Evolutionary conservation across 2,329 filamentous ascomycete species (phyloP).

Genomic region (Fusarium dimerum): DNA sequence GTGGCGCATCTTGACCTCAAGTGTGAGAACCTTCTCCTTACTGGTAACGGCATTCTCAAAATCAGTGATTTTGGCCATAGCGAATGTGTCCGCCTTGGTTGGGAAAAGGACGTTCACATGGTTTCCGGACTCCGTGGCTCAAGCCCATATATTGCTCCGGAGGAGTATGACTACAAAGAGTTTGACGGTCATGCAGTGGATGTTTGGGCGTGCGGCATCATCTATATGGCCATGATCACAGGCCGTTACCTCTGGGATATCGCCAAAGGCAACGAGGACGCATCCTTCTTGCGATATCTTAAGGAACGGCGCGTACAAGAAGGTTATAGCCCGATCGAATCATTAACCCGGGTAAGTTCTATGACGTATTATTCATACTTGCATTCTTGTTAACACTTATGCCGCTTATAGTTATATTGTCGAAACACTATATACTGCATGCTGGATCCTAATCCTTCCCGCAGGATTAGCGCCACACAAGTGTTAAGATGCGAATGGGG

Average conservation of each 20-base stretch:
- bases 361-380: neutral
- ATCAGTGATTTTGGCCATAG: constrained; percentile 99
- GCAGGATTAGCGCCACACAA: constrained; percentile 93
- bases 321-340: constrained; percentile 95
- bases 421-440: constrained; percentile 99
- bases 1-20: constrained; percentile 96
- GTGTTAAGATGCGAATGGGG: constrained; percentile 99
- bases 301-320: constrained; percentile 91
- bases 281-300: constrained; percentile 94
- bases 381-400: neutral
- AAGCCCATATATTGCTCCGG: constrained; percentile 94
- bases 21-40: constrained; percentile 93
- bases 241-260: constrained; percentile 94
- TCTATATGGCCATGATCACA: constrained; percentile 99
- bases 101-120: constrained; percentile 98
- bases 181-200: constrained; percentile 98
- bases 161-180: constrained; percentile 93
- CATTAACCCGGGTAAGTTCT: constrained; percentile 80
- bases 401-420: constrained; percentile 73
- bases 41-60: constrained; percentile 88
- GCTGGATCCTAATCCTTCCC: constrained; percentile 87
- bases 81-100: constrained; percentile 99
- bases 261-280: constrained; percentile 95
- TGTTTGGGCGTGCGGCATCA: constrained; percentile 97
- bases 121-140: constrained; percentile 95